A percentile compares a stretch with the other conserved stretches of the same genome.
Conservation (phyloP, 2,329 filamentous ascomycete genomes). For the Scedosporium boydii region DNA sequence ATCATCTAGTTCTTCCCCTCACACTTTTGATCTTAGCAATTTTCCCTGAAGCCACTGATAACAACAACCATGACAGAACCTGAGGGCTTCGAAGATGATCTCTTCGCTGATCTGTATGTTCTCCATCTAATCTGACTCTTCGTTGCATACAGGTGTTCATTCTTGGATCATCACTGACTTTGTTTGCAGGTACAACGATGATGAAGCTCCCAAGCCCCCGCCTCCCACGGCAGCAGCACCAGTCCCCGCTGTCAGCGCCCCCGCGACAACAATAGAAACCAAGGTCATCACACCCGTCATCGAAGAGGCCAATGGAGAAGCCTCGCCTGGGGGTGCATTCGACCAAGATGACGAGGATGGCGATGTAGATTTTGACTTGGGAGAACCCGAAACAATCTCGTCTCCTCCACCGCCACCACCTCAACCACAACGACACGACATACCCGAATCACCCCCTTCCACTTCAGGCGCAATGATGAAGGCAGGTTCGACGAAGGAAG, state of each 20-base stretch:
- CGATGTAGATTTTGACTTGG: constrained; percentile 50
- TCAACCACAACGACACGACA: constrained; percentile 8
- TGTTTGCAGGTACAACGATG: constrained; percentile 10
- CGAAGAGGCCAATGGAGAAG: not conserved
- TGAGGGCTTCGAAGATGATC: constrained; percentile 82
- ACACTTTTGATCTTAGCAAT: not conserved
- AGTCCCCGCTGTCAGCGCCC: constrained; percentile 12
- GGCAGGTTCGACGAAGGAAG: constrained; percentile 23
- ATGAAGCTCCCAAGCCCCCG: constrained; percentile 13
- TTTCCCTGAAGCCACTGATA: constrained; percentile 7
- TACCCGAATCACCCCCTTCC: not conserved
- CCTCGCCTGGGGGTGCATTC: constrained; percentile 28
- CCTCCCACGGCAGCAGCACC: constrained; percentile 18
- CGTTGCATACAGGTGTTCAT: not conserved
- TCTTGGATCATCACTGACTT: not conserved
- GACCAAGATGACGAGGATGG: constrained; percentile 43
- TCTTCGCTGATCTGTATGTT: constrained; percentile 86
- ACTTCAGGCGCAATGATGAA: not conserved
- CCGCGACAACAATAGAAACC: not conserved
- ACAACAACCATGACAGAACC: constrained; percentile 60
- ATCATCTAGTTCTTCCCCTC: not conserved
- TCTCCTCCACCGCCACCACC: constrained; percentile 11
- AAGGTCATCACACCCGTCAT: not conserved
- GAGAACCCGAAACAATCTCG: constrained; percentile 26
- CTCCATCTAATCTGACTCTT: not conserved